Conservation (phyloP, 257 asterid genomes). For the Orobanche coerulescens region DNA sequence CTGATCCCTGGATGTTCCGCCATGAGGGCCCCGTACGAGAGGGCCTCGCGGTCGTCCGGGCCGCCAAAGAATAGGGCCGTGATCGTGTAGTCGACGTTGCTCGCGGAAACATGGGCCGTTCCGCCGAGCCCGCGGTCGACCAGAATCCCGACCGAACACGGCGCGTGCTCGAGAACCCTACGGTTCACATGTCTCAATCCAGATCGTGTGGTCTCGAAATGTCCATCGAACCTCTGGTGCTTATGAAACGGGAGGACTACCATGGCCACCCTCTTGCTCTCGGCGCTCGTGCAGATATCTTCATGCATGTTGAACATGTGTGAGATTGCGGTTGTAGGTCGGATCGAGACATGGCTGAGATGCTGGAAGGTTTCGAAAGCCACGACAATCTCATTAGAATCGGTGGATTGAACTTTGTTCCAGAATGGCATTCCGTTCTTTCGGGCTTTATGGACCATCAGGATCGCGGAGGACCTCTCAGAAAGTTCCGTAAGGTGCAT, state of each 20-base stretch:
- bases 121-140: slow-evolving; percentile 56
- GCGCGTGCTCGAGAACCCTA: slow-evolving; percentile 36
- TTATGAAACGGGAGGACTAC: slow-evolving; percentile 48
- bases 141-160: slow-evolving; percentile 44
- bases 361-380: slow-evolving; percentile 48
- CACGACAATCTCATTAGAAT: slow-evolving; percentile 36
- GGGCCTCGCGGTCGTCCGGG: slow-evolving; percentile 49
- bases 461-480: slow-evolving; percentile 46
- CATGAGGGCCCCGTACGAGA: slow-evolving; percentile 45
- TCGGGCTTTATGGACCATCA: slow-evolving; percentile 55
- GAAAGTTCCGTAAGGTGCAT: slow-evolving; percentile 61
- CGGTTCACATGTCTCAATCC: slow-evolving; percentile 32
- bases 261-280: slow-evolving; percentile 26
- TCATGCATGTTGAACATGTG: slow-evolving; percentile 40
- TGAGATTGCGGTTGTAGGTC: slow-evolving; percentile 51
- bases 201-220: slow-evolving; percentile 36
- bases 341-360: slow-evolving; percentile 41
- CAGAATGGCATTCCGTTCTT: slow-evolving; percentile 52
- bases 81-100: slow-evolving; percentile 35
- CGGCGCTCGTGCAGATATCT: slow-evolving; percentile 39
- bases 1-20: slow-evolving; percentile 53
- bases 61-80: slow-evolving; percentile 51
- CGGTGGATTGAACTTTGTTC: slow-evolving; percentile 20
- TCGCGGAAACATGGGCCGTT: slow-evolving; percentile 38
- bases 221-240: slow-evolving; percentile 43